Base-by-base conservation (phyloP, 306 rosid species). In the Castanospermum australe region DNA sequence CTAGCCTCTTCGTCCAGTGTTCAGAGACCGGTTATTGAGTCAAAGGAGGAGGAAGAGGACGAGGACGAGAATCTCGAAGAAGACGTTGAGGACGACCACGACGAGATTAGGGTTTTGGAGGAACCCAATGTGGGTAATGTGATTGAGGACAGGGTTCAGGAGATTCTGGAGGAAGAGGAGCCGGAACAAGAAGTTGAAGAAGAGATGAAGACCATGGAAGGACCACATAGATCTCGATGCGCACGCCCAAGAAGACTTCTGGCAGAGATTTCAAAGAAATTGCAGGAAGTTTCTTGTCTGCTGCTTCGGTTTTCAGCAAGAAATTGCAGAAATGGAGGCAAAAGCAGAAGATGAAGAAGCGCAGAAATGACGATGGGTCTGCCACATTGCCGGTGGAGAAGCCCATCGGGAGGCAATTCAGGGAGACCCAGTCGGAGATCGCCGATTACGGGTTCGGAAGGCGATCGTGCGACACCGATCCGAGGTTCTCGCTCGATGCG, bases 211-310 rank as follows among this genome's bases (percentile, higher is more conserved):
- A 88, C 92, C 12, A 91, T 91, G 97, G 87, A 95, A 93, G 85
- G 98, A 92, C 11, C 97, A 95, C 76, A 88, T 95, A 78, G 99
- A 92, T 89, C 97, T 95, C 47, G 98, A 95, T 82, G 85, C 96
- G 0, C 95, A 92, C 45, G 77, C 90, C 6, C 0, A 95, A 92
- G 88, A 95, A 91, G 76, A 65, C 79, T 41, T 79, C 95, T 0
- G 95, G 91, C 9, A 87, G 98, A 18, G 98, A 94, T 69, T 88
- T 94, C 20, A 94, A 94, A 52, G 98, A 92, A 80, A 89, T 93
- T 6, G 98, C 98, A 0, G 98, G 98, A 1, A 95, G 99, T 63
- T 95, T 95, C 86, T 95, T 97, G 99, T 90, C 97, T 0, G 99
- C 99, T 0, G 97, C 98, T 8, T 89, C 96, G 17, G 97, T 90